phyloP scores from a whole-genome alignment of 306 rosid genomes.

The Vigna hirtella region DNA sequence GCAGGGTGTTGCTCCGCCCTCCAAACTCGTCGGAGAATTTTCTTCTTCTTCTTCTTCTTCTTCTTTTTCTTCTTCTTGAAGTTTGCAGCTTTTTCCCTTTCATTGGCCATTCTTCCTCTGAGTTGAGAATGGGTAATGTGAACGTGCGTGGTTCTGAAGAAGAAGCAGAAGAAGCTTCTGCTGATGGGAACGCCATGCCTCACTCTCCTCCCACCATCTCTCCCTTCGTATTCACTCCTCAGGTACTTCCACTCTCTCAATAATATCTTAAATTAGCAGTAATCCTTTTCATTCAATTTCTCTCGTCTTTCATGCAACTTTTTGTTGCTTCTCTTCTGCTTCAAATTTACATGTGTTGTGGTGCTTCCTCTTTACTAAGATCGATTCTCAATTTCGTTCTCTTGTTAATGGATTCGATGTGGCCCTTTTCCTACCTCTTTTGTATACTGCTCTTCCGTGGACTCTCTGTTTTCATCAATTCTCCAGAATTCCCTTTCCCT shows the following conservation, averaged over 20 bases:
- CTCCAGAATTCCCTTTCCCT: neutral
- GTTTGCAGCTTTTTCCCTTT: neutral
- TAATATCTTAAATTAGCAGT: too few species aligned
- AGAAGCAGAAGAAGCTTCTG: slow-evolving; percentile 59
- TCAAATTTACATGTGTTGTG: neutral
- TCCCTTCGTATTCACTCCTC: slow-evolving; percentile 88
- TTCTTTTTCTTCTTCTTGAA: neutral
- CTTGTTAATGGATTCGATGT: neutral
- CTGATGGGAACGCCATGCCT: slow-evolving; percentile 44
- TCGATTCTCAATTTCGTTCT: slow-evolving; percentile 14
- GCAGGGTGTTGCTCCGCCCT: neutral
- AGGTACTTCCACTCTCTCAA: slow-evolving; percentile 35
- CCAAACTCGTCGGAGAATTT: slow-evolving; percentile 12
- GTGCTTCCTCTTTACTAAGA: neutral
- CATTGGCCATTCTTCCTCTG: neutral
- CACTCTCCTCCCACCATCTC: slow-evolving; percentile 70
- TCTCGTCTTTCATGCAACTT: too few species aligned
- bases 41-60: neutral
- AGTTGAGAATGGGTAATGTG: slow-evolving; percentile 17
- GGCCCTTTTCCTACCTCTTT: neutral
- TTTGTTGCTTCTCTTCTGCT: too few species aligned
- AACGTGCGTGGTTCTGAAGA: slow-evolving; percentile 47
- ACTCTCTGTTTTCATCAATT: slow-evolving; percentile 21
- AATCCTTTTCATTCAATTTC: neutral
- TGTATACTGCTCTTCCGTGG: neutral